Conservation (phyloP, 2,329 filamentous ascomycete genomes). For the Fusarium devonianum region DNA sequence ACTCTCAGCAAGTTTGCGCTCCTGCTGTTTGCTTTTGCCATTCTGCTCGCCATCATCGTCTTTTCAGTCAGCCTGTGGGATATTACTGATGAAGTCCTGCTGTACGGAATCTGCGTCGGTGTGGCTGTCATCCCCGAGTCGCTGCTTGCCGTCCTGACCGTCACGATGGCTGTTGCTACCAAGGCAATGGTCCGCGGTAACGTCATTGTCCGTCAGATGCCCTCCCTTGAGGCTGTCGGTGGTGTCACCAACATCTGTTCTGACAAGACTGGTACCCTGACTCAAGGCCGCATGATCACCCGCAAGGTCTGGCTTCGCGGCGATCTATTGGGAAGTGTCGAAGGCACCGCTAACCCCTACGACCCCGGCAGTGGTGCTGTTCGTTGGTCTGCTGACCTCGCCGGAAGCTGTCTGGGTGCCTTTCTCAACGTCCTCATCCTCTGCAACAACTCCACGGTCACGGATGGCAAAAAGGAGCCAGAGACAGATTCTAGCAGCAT, state of each 20-base stretch:
- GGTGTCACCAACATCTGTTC: conserved; percentile 76
- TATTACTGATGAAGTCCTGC: conserved; percentile 63
- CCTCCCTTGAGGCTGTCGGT: conserved; percentile 71
- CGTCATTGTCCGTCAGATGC: conserved; percentile 71
- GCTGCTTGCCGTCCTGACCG: conserved; percentile 73
- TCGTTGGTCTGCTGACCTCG: conserved; percentile 52
- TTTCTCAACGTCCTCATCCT: conserved; percentile 65
- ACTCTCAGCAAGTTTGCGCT: conserved; percentile 87
- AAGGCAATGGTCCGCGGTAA: conserved; percentile 70
- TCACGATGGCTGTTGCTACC: conserved; percentile 73
- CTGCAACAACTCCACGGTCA: conserved; percentile 66
- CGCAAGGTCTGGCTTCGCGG: conserved; percentile 67
- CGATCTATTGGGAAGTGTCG: conserved; percentile 60
- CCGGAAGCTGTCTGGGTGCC: conserved; percentile 51
- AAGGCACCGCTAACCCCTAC: conserved; percentile 64
- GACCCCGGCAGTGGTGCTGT: conserved; percentile 66
- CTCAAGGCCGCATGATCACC: conserved; percentile 71
- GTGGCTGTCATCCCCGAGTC: conserved; percentile 72
- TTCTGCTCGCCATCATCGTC: conserved; percentile 67
- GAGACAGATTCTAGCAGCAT: conserved; percentile 57
- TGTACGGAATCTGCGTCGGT: conserved; percentile 67
- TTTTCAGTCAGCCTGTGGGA: conserved; percentile 65
- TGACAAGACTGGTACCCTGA: conserved; percentile 74
- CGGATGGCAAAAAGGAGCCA: conserved; percentile 56
- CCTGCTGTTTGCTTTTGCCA: conserved; percentile 76